Evolutionary conservation across 2,329 filamentous ascomycete genomes (phyloP).

Genomic region (Lachnellula cervina): DNA sequence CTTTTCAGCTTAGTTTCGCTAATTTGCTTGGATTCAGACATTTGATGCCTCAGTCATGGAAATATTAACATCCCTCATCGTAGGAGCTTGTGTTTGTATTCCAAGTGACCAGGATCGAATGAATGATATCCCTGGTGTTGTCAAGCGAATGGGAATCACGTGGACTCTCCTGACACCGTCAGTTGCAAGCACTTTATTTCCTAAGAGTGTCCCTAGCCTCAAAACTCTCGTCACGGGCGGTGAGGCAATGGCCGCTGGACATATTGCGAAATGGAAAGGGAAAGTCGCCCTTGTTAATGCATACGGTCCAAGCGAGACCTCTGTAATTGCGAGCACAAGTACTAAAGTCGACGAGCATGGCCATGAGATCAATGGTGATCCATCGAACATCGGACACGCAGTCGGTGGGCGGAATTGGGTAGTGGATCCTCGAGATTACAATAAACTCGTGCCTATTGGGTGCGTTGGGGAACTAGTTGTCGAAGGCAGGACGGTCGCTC

Average conservation of each 20-base stretch:
- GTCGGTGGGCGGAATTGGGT: conserved; percentile 35
- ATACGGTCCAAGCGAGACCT: conserved; percentile 34
- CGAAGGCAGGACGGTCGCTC: conserved; percentile 50
- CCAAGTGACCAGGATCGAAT: conserved; percentile 35
- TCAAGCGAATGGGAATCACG: conserved; percentile 17
- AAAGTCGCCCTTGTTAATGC: conserved; percentile 36
- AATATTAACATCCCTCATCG: conserved; percentile 14
- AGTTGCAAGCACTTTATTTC: conserved; percentile 18
- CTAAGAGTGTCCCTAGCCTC: conserved; percentile 17
- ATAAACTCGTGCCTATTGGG: conserved; percentile 16
- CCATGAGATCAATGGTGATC: conserved; percentile 4
- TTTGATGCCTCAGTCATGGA: conserved; percentile 10
- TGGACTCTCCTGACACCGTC: conserved; percentile 23
- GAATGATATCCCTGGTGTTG: conserved; percentile 32
- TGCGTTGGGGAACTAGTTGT: conserved; percentile 19
- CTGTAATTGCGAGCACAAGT: conserved; percentile 9
- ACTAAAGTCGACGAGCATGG: not conserved
- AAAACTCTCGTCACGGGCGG: conserved; percentile 19
- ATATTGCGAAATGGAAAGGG: conserved; percentile 35
- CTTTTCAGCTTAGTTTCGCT: not conserved
- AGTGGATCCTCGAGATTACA: conserved; percentile 10
- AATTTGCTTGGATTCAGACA: not conserved
- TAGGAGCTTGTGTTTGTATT: conserved; percentile 36
- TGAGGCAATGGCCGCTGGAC: conserved; percentile 33
- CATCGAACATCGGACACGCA: conserved; percentile 16